Evolutionary conservation across 306 rosid genomes (phyloP).

Genomic region (Ormosia semicastrata): DNA sequence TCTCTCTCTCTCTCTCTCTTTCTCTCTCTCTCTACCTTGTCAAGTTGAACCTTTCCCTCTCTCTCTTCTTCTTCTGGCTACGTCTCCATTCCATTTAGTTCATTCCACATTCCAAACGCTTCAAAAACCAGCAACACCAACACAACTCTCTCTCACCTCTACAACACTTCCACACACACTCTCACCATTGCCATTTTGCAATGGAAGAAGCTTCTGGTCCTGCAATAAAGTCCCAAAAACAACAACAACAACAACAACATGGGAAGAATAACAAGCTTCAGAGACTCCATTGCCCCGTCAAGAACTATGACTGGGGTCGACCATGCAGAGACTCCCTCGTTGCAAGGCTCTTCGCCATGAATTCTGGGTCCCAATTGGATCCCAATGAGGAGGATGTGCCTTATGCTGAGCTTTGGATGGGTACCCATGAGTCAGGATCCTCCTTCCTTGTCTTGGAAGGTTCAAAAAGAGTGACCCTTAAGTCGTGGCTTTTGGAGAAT

Average conservation of each 20-base stretch:
- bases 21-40: too few species aligned
- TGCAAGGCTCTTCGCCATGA: conserved; percentile 47
- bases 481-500: conserved; percentile 61
- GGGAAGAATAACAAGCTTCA: conserved; percentile 17
- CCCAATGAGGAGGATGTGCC: conserved; percentile 28
- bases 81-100: neutral
- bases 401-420: conserved; percentile 85
- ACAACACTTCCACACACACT: neutral
- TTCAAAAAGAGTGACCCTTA: conserved; percentile 37
- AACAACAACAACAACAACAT: neutral
- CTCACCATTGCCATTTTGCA: neutral
- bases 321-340: conserved; percentile 45
- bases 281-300: conserved; percentile 56
- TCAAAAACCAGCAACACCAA: conserved; percentile 38
- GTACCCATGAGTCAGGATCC: conserved; percentile 70
- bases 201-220: neutral
- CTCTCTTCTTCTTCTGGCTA: neutral
- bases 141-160: neutral
- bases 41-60: neutral
- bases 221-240: conserved; percentile 7
- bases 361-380: conserved; percentile 43
- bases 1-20: neutral
- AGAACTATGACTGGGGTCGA: conserved; percentile 74
- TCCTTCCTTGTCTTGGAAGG: conserved; percentile 42
- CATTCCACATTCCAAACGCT: conserved; percentile 28